Evolutionary conservation across 306 rosid genomes (phyloP).

Genomic region (Corylus heterophylla): DNA sequence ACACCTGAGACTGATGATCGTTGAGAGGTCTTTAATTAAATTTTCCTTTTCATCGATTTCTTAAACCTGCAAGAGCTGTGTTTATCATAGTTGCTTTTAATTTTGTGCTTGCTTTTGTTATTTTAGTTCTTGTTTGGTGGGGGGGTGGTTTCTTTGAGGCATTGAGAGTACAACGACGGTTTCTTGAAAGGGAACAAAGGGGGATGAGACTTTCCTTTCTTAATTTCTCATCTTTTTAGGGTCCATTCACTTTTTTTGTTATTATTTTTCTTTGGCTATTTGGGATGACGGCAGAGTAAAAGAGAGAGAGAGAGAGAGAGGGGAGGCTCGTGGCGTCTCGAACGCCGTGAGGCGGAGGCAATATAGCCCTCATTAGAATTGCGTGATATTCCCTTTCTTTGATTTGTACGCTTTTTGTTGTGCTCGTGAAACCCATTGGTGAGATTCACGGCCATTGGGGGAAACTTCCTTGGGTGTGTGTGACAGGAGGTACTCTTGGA

Average conservation of each 20-base stretch:
- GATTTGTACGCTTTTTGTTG: background rate
- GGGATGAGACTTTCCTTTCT: conserved; percentile 20
- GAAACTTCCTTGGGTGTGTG: background rate
- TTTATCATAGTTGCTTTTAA: background rate
- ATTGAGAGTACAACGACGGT: conserved; percentile 22
- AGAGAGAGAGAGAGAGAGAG: background rate
- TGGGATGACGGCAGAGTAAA: background rate
- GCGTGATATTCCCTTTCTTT: conserved; percentile 42
- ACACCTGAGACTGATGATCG: background rate
- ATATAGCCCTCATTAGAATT: conserved; percentile 24
- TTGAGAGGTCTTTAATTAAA: background rate
- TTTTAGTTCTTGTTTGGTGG: background rate
- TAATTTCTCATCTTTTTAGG: conserved; percentile 35
- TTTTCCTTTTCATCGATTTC: background rate
- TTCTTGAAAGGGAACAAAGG: conserved; percentile 33
- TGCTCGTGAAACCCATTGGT: background rate
- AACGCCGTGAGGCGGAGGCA: conserved; percentile 15
- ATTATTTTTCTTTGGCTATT: background rate
- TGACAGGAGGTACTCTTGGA: no score
- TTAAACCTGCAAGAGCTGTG: background rate
- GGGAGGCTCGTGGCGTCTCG: conserved; percentile 36
- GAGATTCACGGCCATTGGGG: conserved; percentile 4
- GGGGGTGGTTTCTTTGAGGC: background rate
- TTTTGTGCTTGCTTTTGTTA: background rate
- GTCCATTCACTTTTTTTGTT: conserved; percentile 11